phyloP scores from a whole-genome alignment of 2,329 filamentous ascomycete species.

The Diatrype stigma region DNA sequence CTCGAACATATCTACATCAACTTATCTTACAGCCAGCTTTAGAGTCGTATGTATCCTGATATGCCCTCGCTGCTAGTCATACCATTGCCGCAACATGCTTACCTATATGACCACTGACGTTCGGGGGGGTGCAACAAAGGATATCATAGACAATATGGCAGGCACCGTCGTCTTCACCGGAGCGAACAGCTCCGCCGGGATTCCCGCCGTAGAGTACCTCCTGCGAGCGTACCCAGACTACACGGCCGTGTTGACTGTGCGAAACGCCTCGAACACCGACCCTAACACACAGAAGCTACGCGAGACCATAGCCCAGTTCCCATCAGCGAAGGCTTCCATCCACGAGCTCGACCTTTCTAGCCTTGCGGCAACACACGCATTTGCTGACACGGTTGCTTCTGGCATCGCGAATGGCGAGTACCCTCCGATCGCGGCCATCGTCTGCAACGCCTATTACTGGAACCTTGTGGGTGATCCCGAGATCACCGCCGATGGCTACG shows the following conservation, averaged over 20 bases:
- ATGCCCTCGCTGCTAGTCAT: too few species aligned
- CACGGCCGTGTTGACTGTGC: slow-evolving; percentile 10
- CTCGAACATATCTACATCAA: too few species aligned
- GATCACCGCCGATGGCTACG: slow-evolving; percentile 30
- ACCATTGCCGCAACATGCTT: too few species aligned
- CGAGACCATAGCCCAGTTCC: slow-evolving; percentile 10
- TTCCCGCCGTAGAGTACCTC: slow-evolving; percentile 9
- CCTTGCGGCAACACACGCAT: slow-evolving; percentile 27
- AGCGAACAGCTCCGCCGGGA: slow-evolving; percentile 13
- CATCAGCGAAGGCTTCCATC: slow-evolving; percentile 33
- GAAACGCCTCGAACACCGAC: slow-evolving; percentile 5
- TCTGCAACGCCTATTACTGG: slow-evolving; percentile 37
- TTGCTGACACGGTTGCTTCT: slow-evolving; percentile 22
- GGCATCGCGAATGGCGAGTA: slow-evolving; percentile 20
- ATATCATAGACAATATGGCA: too few species aligned
- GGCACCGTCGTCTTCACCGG: slow-evolving; percentile 13
- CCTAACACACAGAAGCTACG: slow-evolving; percentile 10
- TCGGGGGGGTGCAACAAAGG: too few species aligned
- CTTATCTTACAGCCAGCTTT: too few species aligned
- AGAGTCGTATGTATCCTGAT: too few species aligned
- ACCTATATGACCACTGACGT: too few species aligned
- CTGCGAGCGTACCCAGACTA: slow-evolving; percentile 7
- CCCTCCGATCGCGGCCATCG: slow-evolving; percentile 27
- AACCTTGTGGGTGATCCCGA: slow-evolving; percentile 27
- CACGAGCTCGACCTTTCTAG: slow-evolving; percentile 27